Conservation (phyloP, 495 filamentous ascomycete genomes). For the Penicillium fimorum region DNA sequence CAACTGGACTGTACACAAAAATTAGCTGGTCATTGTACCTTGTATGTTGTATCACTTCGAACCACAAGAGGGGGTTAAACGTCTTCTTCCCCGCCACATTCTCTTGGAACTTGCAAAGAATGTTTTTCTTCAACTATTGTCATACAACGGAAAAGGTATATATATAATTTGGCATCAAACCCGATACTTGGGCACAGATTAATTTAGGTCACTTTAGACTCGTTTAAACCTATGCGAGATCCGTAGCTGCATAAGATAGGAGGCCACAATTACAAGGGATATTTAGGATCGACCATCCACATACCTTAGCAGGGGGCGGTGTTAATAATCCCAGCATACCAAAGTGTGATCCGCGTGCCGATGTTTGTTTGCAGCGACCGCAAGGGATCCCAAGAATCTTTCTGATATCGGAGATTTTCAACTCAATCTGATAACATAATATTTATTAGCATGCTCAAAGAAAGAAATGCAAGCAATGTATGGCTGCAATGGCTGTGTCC, state of each 20-base stretch:
- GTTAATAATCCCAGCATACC: constrained; percentile 35
- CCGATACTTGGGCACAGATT: not conserved
- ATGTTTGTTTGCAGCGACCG: constrained; percentile 28
- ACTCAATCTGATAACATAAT: constrained; percentile 6
- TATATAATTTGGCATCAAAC: too few species aligned
- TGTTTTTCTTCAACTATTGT: not conserved
- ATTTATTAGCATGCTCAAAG: not conserved
- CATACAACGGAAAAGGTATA: too few species aligned
- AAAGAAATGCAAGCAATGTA: not conserved
- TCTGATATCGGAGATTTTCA: constrained; percentile 8
- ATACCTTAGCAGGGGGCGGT: constrained; percentile 36
- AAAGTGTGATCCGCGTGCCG: constrained; percentile 27
- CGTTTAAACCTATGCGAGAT: not conserved
- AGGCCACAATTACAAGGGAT: constrained; percentile 14
- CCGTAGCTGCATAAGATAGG: not conserved
- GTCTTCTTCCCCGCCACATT: constrained; percentile 3
- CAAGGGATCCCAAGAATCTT: constrained; percentile 11
- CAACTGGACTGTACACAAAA: not conserved
- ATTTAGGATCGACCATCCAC: constrained; percentile 11
- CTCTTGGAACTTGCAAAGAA: not conserved
- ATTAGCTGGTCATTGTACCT: not conserved
- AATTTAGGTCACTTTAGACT: not conserved
- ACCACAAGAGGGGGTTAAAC: constrained; percentile 2
- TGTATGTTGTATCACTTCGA: not conserved
- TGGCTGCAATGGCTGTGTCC: not conserved